These are phyloP conservation scores for Cutaneotrichosporon daszewskae DNA, from an alignment of 1,284 basidiomycete genomes.

Conservation along the genomic window DNA sequence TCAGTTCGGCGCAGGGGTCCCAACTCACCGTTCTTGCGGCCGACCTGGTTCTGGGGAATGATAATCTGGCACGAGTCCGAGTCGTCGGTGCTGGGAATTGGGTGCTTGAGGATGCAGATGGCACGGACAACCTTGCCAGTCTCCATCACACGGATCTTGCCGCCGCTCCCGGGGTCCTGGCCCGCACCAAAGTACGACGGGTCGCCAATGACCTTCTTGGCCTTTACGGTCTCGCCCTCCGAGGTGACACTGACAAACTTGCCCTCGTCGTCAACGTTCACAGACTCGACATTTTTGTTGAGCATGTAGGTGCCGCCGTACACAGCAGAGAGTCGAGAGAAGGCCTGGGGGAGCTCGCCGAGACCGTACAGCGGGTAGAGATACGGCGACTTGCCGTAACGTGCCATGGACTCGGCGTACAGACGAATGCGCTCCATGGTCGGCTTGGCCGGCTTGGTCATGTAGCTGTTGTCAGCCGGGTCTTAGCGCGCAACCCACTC, in stretches of 20 bases:
- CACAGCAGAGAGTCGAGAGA: constrained; percentile 95
- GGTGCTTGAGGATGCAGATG: constrained; percentile 97
- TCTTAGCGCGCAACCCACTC: constrained; percentile 58
- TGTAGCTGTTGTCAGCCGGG: constrained; percentile 61
- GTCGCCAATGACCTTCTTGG: constrained; percentile 96
- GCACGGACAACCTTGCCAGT: constrained; percentile 92
- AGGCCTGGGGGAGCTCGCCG: constrained; percentile 97
- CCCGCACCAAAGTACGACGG: constrained; percentile 89
- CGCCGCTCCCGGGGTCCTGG: constrained; percentile 51
- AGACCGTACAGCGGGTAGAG: constrained; percentile 99
- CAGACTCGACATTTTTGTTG: constrained; percentile 88
- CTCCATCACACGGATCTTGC: constrained; percentile 82
- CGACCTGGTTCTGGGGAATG: constrained; percentile 98
- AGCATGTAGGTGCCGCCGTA: constrained; percentile 99
- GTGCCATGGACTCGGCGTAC: constrained; percentile 97
- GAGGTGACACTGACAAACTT: constrained; percentile 90
- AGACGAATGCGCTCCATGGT: constrained; percentile 93
- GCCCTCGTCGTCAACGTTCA: constrained; percentile 77
- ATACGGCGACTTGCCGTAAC: constrained; percentile 99
- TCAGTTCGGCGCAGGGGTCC: constrained; percentile 5
- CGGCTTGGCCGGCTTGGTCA: constrained; percentile 81
- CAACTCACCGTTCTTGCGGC: constrained; percentile 79
- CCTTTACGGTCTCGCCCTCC: constrained; percentile 88
- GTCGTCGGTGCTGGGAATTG: constrained; percentile 95
- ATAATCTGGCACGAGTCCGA: constrained; percentile 89